Evolutionary conservation across 176 grass and related monocot genomes (phyloP), one percentile per base, ranked within the genome.

Genomic region (Oryza rufipogon): DNA sequence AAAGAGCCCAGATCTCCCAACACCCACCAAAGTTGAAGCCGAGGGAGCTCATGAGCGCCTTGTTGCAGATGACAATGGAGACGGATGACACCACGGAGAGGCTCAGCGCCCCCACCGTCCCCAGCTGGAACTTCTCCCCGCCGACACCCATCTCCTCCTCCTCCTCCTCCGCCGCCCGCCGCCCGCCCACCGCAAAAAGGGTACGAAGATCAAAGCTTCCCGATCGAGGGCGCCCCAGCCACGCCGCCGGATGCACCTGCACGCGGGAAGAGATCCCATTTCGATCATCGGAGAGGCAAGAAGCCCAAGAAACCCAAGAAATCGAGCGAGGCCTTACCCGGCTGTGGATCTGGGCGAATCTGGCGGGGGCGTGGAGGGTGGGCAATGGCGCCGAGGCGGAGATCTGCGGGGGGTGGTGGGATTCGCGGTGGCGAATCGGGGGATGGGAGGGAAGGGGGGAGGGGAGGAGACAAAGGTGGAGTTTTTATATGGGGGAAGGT

Each of bases 51-150:
- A 97, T 97, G 71, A 97, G 86, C 49, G 95, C 95, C 92, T 97
- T 97, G 89, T 97, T 97, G 81, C 95, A 97, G 67, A 97, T 97
- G 70, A 97, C 95, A 81, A 97, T 97, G 68, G 95, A 97, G 69
- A 97, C 95, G 51, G 95, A 97, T 33, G 95, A 97, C 54, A 97
- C 95, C 76, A 97, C 95, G 16, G 95, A 97, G 49, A 97, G 89
- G 83, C 87, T 82, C 2, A 97, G 92, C 76, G 95, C 95, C 65
- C 95, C 95, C 33, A 97, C 92, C 74, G 95, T 97, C 68, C 95
- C 95, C 82, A 97, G 69, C 85, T 97, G 95, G 89, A 97, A 93
- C 64, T 94, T 90, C 78, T 90, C 90, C 83, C 87, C 91, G 17
- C 89, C 91, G 75, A 85, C 89, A 7, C 92, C 95, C 95, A 97